These are phyloP conservation scores for Fusarium gaditjirri DNA, from an alignment of 2,329 filamentous ascomycete genomes.

Conservation along the genomic window DNA sequence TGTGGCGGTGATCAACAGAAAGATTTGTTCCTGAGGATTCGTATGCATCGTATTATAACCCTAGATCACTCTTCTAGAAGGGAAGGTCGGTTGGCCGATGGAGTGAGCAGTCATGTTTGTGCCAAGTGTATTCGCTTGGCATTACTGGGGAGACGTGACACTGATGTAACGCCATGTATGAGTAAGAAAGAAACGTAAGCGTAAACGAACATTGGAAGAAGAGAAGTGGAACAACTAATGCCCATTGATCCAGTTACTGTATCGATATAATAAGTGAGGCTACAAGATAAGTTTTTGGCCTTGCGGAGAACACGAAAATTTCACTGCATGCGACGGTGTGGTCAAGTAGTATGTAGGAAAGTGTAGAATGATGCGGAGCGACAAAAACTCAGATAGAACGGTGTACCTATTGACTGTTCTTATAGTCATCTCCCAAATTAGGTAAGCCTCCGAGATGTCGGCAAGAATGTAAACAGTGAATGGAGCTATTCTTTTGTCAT, in stretches of 20 bases:
- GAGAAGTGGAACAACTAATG: neutral
- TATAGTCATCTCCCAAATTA: rapidly evolving
- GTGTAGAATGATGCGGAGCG: neutral
- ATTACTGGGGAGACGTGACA: neutral
- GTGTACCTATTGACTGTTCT: rapidly evolving
- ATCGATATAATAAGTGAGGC: rapidly evolving
- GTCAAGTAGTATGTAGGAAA: neutral
- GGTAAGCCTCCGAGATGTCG: rapidly evolving
- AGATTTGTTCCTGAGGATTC: neutral
- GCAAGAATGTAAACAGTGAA: neutral
- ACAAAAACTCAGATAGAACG: rapidly evolving
- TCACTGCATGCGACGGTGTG: neutral
- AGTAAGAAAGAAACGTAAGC: neutral
- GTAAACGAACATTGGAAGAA: neutral
- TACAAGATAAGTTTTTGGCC: neutral
- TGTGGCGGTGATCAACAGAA: rapidly evolving
- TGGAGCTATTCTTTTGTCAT: rapidly evolving
- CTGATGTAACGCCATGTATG: neutral
- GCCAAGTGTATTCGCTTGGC: neutral
- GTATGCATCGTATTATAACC: too few relatives aligned
- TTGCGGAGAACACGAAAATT: neutral
- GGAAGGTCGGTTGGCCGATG: neutral
- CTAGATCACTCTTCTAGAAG: neutral
- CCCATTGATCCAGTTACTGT: neutral
- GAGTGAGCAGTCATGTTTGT: neutral